These are phyloP conservation scores for Colletotrichum eleusines DNA, from an alignment of 2,329 filamentous ascomycete species.

Conservation along the genomic window DNA sequence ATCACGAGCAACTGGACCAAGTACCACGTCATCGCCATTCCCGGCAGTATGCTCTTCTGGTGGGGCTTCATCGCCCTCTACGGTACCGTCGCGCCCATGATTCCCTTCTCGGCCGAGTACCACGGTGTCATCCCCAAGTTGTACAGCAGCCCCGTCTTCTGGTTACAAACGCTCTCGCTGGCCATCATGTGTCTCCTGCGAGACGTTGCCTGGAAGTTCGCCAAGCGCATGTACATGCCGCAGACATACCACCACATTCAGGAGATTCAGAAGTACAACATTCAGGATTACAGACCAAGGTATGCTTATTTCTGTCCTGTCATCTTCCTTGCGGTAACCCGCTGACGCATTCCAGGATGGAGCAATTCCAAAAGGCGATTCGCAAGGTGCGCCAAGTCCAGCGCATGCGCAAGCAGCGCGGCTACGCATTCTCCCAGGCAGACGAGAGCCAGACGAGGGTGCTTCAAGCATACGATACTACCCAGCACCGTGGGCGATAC, in stretches of 20 bases:
- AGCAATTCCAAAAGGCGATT: constrained; percentile 99
- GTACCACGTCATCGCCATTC: constrained; percentile 95
- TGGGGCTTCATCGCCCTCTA: constrained; percentile 90
- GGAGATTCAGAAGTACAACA: constrained; percentile 99
- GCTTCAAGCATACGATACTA: constrained; percentile 97
- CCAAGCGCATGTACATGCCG: constrained; percentile 95
- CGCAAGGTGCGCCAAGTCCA: constrained; percentile 98
- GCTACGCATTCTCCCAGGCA: constrained; percentile 97
- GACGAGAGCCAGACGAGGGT: constrained; percentile 96
- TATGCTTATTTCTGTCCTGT: constrained; percentile 56
- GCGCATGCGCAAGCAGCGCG: constrained; percentile 98
- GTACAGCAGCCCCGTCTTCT: constrained; percentile 87
- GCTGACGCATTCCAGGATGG: constrained; percentile 76
- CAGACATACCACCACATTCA: constrained; percentile 98
- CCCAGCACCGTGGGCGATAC: constrained; percentile 88
- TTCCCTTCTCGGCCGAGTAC: constrained; percentile 86
- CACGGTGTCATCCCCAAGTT: constrained; percentile 84
- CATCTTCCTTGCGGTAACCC: background rate
- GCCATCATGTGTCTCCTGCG: constrained; percentile 85
- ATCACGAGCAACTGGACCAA: constrained; percentile 99
- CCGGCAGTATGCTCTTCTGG: constrained; percentile 93
- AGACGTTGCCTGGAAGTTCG: constrained; percentile 97
- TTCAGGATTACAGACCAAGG: constrained; percentile 97
- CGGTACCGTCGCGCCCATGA: constrained; percentile 84
- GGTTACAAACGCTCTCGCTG: constrained; percentile 86